Evolutionary conservation across 78 protist species (phyloP), one percentile per base, ranked within the genome.

Genomic region (Dictyostelium citrinum): DNA sequence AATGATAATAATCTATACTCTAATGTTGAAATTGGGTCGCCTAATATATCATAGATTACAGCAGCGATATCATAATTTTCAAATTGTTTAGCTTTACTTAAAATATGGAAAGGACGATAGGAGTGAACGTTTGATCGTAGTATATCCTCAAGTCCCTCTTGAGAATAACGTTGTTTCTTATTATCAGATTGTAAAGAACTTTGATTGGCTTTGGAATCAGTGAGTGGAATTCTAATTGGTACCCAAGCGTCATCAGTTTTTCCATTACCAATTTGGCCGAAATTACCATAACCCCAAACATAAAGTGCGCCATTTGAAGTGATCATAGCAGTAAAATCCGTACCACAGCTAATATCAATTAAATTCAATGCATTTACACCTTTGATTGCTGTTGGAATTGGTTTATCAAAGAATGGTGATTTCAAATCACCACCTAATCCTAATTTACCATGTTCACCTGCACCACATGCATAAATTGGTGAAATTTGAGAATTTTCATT

Each of bases 231-330:
- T 64, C 72, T 76, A 20, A 77, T 88, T n/a, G 93, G 93, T 22
- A 78, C 16, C 93, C 93, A 88, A 14, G 45, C 41, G 31, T 88
- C 93, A 22, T 88, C 86, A 1, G n/a, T 78, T 75, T 88, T 78
- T 17, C 93, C 93, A 67, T 88, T 88, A 12, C 93, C 93, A 33
- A 88, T 88, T 31, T 88, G 93, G 43, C 93, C 93, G 7, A 46
- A 35, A 37, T 20, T 58, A 31, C 93, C 93, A 45, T 43, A 37
- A 35, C 93, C 93, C 93, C 93, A 88, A 11, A 68, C 61, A 49
- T 88, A 88, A 5, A 88, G 22, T 1, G 85, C 79, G 68, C 85
- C 85, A 49, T 88, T 88, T 17, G 29, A 22, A 14, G 93, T 78
- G 10, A 88, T 78, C 61, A 88, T 61, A 1, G 93, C 93, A 5